Percentiles rank a stretch among this genome's conserved stretches.
Evolutionary conservation across 768 basidiomycete species (phyloP).

Genomic region (Sarcomyxa edulis): DNA sequence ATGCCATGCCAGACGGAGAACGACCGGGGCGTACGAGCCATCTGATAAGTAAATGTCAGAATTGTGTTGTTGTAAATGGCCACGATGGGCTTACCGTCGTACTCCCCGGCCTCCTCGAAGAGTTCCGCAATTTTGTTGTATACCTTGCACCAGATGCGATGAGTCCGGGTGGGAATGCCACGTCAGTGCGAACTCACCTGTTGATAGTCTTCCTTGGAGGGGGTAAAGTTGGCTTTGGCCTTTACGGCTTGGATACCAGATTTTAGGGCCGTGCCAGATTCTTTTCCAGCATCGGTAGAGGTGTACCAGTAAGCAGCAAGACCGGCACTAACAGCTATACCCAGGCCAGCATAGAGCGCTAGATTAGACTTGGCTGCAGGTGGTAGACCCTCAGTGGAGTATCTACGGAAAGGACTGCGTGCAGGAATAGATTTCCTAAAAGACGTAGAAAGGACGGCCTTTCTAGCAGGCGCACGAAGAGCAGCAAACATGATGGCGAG

Average conservation of each 20-base stretch:
- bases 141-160: conserved; percentile 41
- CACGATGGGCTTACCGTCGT: conserved; percentile 84
- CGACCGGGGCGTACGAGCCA: conserved; percentile 83
- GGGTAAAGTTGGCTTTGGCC: conserved; percentile 63
- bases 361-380: conserved; percentile 52
- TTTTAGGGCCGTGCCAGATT: conserved; percentile 51
- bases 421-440: no score
- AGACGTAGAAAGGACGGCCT: conserved; percentile 29
- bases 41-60: conserved; percentile 37
- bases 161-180: conserved; percentile 1
- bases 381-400: conserved; percentile 45
- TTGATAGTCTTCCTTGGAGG: conserved; percentile 83
- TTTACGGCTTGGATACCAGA: conserved; percentile 60
- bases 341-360: conserved; percentile 55
- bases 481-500: conserved; percentile 42
- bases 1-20: conserved; percentile 93
- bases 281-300: conserved; percentile 34
- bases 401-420: conserved; percentile 45
- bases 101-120: conserved; percentile 71
- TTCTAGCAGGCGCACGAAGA: conserved; percentile 46
- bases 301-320: conserved; percentile 59
- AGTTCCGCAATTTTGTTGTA: conserved; percentile 85
- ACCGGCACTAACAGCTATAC: conserved; percentile 54
- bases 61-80: background rate
- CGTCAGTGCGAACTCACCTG: conserved; percentile 49